These are phyloP conservation scores for Botrytis medusae DNA, from an alignment of 2,329 filamentous ascomycete genomes.

Conservation along the genomic window DNA sequence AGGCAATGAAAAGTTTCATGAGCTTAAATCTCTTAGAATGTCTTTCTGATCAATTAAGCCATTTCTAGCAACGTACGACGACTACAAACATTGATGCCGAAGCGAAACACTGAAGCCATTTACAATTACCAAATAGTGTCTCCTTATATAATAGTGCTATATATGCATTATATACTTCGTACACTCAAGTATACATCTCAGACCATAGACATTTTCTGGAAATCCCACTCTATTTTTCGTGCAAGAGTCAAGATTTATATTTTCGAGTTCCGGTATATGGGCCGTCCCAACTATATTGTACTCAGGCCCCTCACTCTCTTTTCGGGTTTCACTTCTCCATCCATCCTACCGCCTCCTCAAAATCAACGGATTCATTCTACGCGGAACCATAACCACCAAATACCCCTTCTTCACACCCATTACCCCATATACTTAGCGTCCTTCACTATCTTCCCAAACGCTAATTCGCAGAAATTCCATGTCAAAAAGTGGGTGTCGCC, in stretches of 20 bases:
- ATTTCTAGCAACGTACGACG: neutral
- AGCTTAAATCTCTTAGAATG: neutral
- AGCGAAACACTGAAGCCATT: neutral
- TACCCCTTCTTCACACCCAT: neutral
- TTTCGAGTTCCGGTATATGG: neutral
- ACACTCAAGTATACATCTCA: neutral
- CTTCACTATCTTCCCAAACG: neutral
- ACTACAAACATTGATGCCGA: neutral
- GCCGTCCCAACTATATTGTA: neutral
- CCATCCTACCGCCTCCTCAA: neutral
- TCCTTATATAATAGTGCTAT: neutral
- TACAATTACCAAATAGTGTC: neutral
- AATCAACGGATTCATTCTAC: neutral
- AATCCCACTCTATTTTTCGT: neutral
- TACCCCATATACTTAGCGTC: neutral
- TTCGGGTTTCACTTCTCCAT: neutral
- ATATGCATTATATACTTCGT: neutral
- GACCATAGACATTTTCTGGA: neutral
- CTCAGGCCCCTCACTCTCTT: neutral
- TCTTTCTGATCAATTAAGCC: neutral
- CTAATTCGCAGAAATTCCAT: neutral
- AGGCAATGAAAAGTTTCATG: neutral
- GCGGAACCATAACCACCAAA: neutral
- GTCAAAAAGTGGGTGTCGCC: neutral
- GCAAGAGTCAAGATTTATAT: fast-evolving